Conservation (phyloP, 352 stramenopile species). For the Phytophthora niederhauseri region DNA sequence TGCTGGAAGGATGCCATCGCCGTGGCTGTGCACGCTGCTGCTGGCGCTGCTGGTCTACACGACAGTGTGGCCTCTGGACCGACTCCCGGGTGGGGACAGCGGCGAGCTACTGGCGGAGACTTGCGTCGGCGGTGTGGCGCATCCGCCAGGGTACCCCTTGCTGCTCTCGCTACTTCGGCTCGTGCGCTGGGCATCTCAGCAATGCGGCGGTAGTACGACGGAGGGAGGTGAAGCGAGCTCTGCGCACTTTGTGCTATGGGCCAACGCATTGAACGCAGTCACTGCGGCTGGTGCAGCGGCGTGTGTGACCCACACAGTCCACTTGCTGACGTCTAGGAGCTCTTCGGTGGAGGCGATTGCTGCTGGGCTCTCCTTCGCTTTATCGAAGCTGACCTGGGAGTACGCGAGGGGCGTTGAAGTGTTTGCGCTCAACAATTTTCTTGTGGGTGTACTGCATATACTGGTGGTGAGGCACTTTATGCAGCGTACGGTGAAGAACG, state of each 20-base stretch:
- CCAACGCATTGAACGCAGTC: slow-evolving; percentile 46
- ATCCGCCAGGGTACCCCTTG: slow-evolving; percentile 94
- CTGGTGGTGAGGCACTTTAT: slow-evolving; percentile 45
- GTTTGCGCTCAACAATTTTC: slow-evolving; percentile 95
- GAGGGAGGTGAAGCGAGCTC: not conserved
- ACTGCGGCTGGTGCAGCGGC: slow-evolving; percentile 41
- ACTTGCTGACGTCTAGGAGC: slow-evolving; percentile 29
- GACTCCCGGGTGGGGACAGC: slow-evolving; percentile 82
- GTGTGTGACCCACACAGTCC: slow-evolving; percentile 43
- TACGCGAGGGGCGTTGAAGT: slow-evolving; percentile 89
- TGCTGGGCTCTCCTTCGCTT: slow-evolving; percentile 62
- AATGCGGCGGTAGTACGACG: slow-evolving; percentile 2
- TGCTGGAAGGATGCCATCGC: slow-evolving; percentile 10
- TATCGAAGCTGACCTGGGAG: slow-evolving; percentile 91
- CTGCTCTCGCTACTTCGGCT: slow-evolving; percentile 74
- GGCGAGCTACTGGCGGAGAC: slow-evolving; percentile 93
- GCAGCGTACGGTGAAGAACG: slow-evolving; percentile 24
- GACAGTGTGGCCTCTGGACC: slow-evolving; percentile 19
- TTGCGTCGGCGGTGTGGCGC: slow-evolving; percentile 89
- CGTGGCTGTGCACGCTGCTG: slow-evolving; percentile 38
- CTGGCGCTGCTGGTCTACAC: slow-evolving; percentile 31
- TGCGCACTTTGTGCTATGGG: slow-evolving; percentile 36
- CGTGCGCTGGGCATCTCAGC: slow-evolving; percentile 5
- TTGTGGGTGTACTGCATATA: slow-evolving; percentile 80
- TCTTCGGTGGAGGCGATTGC: slow-evolving; percentile 35